Percentiles rank a stretch among this genome's conserved stretches.
Evolutionary conservation across 257 asterid genomes (phyloP).

Genomic region (Phtheirospermum japonicum): DNA sequence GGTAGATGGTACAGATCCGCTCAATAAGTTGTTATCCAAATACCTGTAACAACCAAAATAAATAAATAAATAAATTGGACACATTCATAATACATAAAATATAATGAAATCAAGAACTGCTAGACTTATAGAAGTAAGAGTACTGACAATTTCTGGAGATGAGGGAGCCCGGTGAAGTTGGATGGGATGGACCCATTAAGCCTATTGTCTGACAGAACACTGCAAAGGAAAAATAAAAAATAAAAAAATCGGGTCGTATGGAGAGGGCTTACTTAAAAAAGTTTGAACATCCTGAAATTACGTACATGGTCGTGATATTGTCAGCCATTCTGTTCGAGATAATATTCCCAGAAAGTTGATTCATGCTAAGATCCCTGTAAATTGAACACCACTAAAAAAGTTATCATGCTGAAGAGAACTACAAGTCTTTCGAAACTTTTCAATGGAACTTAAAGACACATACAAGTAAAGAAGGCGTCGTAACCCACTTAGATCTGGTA

Average conservation of each 20-base stretch:
- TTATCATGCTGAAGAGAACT: too few relatives aligned
- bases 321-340: conserved; percentile 36
- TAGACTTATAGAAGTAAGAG: too few relatives aligned
- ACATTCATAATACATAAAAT: conserved; percentile 5
- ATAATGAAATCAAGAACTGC: conserved; percentile 18
- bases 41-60: conserved; percentile 35
- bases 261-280: too few relatives aligned
- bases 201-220: conserved; percentile 41
- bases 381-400: too few relatives aligned
- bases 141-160: conserved; percentile 47
- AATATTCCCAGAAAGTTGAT: conserved; percentile 40
- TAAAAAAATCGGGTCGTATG: too few relatives aligned
- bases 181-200: conserved; percentile 57
- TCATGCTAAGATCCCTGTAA: conserved; percentile 55
- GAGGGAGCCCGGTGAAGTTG: conserved; percentile 46
- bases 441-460: too few relatives aligned
- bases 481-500: conserved; percentile 44
- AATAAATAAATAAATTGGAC: too few relatives aligned
- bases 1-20: conserved; percentile 52
- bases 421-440: too few relatives aligned
- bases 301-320: conserved; percentile 51
- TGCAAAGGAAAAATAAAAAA: too few relatives aligned
- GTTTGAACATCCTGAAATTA: too few relatives aligned
- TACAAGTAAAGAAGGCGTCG: conserved; percentile 48
- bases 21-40: conserved; percentile 41